Base-by-base conservation (phyloP, 139 green algal genomes). In the Coelastrella sp. region DNA sequence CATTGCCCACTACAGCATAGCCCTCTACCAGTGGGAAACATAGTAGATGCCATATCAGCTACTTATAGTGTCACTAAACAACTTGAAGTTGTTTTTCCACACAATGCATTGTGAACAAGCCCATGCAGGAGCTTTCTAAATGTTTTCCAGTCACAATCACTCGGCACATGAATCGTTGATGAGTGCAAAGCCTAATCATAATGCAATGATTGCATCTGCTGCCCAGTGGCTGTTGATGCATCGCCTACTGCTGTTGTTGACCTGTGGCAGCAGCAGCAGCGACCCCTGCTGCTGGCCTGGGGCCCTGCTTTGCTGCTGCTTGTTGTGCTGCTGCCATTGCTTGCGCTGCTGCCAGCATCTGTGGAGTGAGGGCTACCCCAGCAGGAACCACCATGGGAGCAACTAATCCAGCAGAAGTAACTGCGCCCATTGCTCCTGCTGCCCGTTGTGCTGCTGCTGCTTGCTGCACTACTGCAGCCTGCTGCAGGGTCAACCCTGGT, bases 291-390 rank as follows among this genome's bases (percentile, higher is more conserved):
- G 58, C 81, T 7, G 81, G 81, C 81, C 59, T 74, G 12, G 74
- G 35, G 8, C 81, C 81, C 65, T 88, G 82, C 63, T 88, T 87
- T 4, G 60, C 65, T 7, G 82, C 82, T 78, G 82, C 82, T 86
- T 60, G 74, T 49, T 85, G 78, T 20, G 82, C 82, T 12, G 80
- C 80, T 76, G 82, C 82, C 82, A 88, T 78, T 22, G 65, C 82
- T 49, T 88, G 82, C 8, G 82, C 82, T 63, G 82, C 35, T 56
- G 82, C 82, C 19, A 88, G 49, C 82, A 88, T 88, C 65, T 88
- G 82, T 9, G 82, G 82, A 6, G 82, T 88, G 7, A 88, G 19
- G n/a, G 57, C 81, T 22, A 88, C 65, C 7, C 63, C 65, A 4
- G 63, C 82, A 63, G 63, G 82, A 25, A 88, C 8, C 5, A 81